Conservation (phyloP, 257 asterid genomes). For the Perilla frutescens region DNA sequence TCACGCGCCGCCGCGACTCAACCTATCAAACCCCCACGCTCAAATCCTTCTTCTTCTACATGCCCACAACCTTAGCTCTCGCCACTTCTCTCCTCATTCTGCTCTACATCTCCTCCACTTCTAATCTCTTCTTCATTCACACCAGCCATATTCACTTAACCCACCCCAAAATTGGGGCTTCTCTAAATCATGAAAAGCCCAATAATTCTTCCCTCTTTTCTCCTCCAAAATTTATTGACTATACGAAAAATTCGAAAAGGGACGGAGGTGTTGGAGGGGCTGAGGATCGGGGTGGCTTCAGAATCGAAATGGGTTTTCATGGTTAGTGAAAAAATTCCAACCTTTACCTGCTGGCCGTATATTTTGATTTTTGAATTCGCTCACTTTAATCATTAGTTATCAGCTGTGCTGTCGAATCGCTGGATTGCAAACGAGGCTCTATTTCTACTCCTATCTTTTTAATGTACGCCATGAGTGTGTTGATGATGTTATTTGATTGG, state of each 20-base stretch:
- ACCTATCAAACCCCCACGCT: conserved; percentile 33
- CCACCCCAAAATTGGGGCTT: conserved; percentile 32
- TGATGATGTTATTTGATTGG: neutral
- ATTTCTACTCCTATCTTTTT: neutral
- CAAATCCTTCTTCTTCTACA: conserved; percentile 51
- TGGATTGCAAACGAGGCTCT: neutral
- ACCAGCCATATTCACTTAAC: conserved; percentile 46
- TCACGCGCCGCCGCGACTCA: conserved; percentile 59
- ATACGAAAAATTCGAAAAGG: conserved; percentile 24
- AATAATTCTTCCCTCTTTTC: conserved; percentile 19
- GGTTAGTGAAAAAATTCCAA: conserved; percentile 38
- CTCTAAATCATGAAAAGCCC: conserved; percentile 39
- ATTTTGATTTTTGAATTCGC: conserved; percentile 22
- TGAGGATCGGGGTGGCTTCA: conserved; percentile 28
- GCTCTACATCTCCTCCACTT: conserved; percentile 69
- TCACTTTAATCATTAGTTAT: neutral
- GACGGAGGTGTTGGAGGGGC: conserved; percentile 24
- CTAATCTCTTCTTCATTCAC: conserved; percentile 55
- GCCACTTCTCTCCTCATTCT: conserved; percentile 63
- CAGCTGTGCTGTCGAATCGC: neutral
- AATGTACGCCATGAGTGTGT: neutral
- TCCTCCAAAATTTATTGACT: conserved; percentile 34
- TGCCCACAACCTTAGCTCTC: conserved; percentile 78
- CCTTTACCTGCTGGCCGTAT: neutral
- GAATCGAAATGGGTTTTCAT: conserved; percentile 25